Evolutionary conservation across 2,329 filamentous ascomycete genomes (phyloP), one percentile per base, ranked within the genome.

Genomic region (Trichoderma aggressivum): DNA sequence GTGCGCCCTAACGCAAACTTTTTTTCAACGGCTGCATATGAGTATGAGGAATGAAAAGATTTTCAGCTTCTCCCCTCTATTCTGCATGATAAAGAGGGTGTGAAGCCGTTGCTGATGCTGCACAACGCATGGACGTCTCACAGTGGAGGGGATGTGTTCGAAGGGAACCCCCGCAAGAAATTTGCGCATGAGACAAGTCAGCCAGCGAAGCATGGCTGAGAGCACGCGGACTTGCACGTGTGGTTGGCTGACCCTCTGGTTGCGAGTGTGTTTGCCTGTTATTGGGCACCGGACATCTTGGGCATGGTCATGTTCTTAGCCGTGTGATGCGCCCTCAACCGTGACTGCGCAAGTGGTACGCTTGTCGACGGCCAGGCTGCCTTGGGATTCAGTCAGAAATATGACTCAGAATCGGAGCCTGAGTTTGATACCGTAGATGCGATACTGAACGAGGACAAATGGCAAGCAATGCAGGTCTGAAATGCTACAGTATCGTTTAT

Each of bases 201-300:
- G 62, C 62, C 62, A 68, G 34, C 53, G 43, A 12, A 59, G 53
- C 53, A 47, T 53, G 66, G 66, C 56, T 47, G 66, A 69, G 66
- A 69, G 66, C 66, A 69, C 66, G 56, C 66, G 36, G 64, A 8
- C 64, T 59, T 28, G 65, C 65, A 68, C 56, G 56, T 69, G 64
- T 58, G 21, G 56, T 53, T 61, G 39, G 56, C 66, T 53, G 66
- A 69, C 66, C 65, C 65, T 68, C 65, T 60, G 28, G 47, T 39
- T 61, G 39, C 26, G 24, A 16, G 53, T 61, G 56, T 60, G 66
- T 69, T 26, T 69, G 66, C 16, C 39, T 61, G 16, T 16, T 50
- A 69, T 69, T 61, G 66, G 66, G 55, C 39, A 69, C 24, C 56
- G 16, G 36, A 39, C 18, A 30, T 47, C 55, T 59, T 60, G 55